A percentile compares a stretch with the other conserved stretches of the same genome.
Evolutionary conservation across 345 rosid species (phyloP).

Genomic region (Psidium friedrichsthalianum): DNA sequence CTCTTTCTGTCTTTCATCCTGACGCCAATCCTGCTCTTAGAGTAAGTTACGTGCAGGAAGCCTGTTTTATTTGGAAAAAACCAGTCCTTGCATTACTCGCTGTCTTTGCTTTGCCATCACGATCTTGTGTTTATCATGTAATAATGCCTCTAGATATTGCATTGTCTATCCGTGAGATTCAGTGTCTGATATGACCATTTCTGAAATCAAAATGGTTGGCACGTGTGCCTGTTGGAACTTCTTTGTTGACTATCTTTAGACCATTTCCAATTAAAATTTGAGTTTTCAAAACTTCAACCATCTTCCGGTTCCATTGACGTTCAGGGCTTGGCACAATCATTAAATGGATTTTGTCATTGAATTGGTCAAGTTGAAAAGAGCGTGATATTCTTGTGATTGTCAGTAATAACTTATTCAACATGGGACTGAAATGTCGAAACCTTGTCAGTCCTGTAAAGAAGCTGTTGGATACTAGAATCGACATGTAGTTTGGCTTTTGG

Average conservation of each 20-base stretch:
- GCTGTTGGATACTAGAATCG: not conserved
- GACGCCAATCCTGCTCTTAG: conserved; percentile 98
- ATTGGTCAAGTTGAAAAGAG: not conserved
- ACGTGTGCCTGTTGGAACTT: not conserved
- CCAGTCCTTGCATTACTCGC: not conserved
- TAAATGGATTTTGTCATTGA: not conserved
- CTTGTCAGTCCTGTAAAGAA: not conserved
- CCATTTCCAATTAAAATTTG: not conserved
- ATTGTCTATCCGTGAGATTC: not conserved
- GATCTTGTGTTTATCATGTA: not conserved
- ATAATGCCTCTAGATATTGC: not conserved
- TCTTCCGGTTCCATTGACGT: not conserved
- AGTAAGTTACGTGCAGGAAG: conserved; percentile 29
- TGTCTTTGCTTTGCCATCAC: not conserved
- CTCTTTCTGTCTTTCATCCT: conserved; percentile 96
- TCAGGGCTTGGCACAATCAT: not conserved
- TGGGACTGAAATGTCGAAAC: not conserved
- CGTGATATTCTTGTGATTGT: not conserved
- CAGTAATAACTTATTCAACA: not conserved
- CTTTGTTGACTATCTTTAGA: not conserved
- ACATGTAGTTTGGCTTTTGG: not conserved
- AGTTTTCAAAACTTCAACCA: not conserved
- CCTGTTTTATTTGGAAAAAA: not conserved
- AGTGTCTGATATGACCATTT: not conserved
- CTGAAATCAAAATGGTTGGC: not conserved